phyloP scores from a whole-genome alignment of 164 flowering plant genomes.

The Berberis vulgaris region DNA sequence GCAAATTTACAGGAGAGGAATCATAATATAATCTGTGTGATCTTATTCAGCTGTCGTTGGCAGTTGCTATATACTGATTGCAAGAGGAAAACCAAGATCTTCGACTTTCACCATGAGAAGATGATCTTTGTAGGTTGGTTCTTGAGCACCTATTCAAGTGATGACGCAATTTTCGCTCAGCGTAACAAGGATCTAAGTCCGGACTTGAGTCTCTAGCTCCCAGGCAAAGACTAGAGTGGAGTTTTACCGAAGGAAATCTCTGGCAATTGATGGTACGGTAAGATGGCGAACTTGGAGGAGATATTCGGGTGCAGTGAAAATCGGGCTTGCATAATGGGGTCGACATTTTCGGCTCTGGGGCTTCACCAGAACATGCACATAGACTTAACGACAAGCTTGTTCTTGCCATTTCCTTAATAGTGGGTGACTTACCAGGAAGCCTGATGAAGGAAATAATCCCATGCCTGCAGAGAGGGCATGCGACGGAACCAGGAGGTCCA shows the following conservation, averaged over 20 bases:
- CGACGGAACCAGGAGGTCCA: constrained; percentile 74
- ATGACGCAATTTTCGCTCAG: constrained; percentile 21
- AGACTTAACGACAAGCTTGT: constrained; percentile 61
- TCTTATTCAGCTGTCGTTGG: constrained; percentile 31
- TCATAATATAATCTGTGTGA: too few relatives aligned
- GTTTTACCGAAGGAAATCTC: constrained; percentile 53
- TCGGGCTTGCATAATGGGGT: constrained; percentile 60
- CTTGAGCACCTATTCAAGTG: constrained; percentile 43
- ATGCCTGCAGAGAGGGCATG: constrained; percentile 90
- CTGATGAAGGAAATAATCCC: constrained; percentile 71
- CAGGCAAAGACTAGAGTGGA: constrained; percentile 61
- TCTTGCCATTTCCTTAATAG: constrained; percentile 36
- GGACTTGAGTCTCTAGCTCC: constrained; percentile 50
- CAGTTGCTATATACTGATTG: constrained; percentile 42
- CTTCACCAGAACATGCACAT: constrained; percentile 58
- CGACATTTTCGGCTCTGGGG: constrained; percentile 31
- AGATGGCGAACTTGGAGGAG: constrained; percentile 38
- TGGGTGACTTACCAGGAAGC: constrained; percentile 46
- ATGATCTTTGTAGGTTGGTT: constrained; percentile 40
- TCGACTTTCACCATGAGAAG: constrained; percentile 43
- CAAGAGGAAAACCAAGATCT: constrained; percentile 60
- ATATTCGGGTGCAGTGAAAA: constrained; percentile 26
- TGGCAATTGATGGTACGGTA: constrained; percentile 60
- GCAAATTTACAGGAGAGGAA: too few relatives aligned
- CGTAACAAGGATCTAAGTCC: constrained; percentile 28